Percentiles rank a stretch among this genome's conserved stretches.
Evolutionary conservation across 108 stramenopile species (phyloP).

Genomic region (Cyclotella kingstonii): DNA sequence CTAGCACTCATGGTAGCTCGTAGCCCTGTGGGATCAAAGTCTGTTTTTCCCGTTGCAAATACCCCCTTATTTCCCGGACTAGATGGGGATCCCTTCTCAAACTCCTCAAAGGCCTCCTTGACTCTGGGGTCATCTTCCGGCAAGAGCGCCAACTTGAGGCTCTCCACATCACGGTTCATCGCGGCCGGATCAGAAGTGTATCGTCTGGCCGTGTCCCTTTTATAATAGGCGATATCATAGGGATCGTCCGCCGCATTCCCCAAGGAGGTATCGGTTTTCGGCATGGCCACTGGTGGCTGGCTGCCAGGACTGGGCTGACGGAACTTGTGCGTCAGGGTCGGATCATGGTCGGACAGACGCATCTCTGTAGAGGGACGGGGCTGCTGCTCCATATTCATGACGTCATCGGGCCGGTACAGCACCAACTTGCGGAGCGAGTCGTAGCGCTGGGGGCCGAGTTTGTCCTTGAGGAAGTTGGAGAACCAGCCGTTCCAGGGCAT

Average conservation of each 20-base stretch:
- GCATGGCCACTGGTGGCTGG: conserved; percentile 57
- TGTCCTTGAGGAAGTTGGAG: conserved; percentile 57
- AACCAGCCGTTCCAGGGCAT: conserved; percentile 91
- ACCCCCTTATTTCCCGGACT: conserved; percentile 77
- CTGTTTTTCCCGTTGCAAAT: conserved; percentile 82
- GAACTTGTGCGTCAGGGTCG: conserved; percentile 43
- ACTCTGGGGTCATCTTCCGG: conserved; percentile 66
- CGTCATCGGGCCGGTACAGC: conserved; percentile 70
- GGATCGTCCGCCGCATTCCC: conserved; percentile 70
- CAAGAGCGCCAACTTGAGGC: conserved; percentile 63
- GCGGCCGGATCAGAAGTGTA: conserved; percentile 55
- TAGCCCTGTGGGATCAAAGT: conserved; percentile 79
- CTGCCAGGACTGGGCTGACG: conserved; percentile 87
- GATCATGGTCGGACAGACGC: conserved; percentile 54
- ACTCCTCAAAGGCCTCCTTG: conserved; percentile 59
- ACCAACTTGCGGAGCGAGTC: conserved; percentile 45
- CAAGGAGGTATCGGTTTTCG: conserved; percentile 32
- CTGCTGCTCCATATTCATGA: conserved; percentile 54
- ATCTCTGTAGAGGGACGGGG: conserved; percentile 56
- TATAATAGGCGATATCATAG: conserved; percentile 82
- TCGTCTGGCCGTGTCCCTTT: conserved; percentile 75
- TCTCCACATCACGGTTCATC: conserved; percentile 58
- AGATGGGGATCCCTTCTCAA: conserved; percentile 61
- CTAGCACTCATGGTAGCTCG: conserved; percentile 82
- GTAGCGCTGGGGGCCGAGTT: conserved; percentile 57